Evolutionary conservation across 78 protist species (phyloP), one percentile per base, ranked within the genome.

Genomic region (Polysphondylium violaceum): DNA sequence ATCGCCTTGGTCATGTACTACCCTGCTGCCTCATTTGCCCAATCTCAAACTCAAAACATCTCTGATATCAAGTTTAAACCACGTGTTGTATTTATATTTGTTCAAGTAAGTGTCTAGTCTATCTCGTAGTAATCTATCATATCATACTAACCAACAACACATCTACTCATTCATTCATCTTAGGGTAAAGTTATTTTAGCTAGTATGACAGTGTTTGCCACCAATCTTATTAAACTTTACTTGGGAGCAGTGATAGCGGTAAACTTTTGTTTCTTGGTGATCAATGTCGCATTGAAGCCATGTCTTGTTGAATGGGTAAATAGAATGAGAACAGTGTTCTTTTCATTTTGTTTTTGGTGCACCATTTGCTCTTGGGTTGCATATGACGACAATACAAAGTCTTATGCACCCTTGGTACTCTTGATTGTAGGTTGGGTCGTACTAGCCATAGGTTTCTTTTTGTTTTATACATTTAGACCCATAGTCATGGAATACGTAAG

Each of bases 1-100:
- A 63, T 83, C 14, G 91, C 91, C 25, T 31, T 83, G 0, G 51
- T 83, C 1, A 71, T 83, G 47, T 83, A 83, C 69, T 83, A 83
- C 43, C 91, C 91, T 58, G 91, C 91, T 16, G 78, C 91, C 21
- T 83, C 91, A 21, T 83, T 83, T 47, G 91, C 91, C 17, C 91
- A 83, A 43, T 67, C 91, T 11, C 91, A 83, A 44, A 83, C 91
- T 27, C 91, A 83, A 44, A 69, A 67, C 27, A 83, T 83, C 36
- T 41, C 63, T 12, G 91, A 83, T 31, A 83, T 83, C 21, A 83
- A 83, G 43, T 83, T 83, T 59, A 83, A 83, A 69, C 91, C 91
- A 69, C 31, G 71, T 38, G 67, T 83, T 25, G 91, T 83, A 69
- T 83, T 83, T 58, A 69, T 69, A 16, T 83, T 83, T 44, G 73